phyloP scores from a whole-genome alignment of 352 stramenopile genomes.

The Phytophthora constricta region DNA sequence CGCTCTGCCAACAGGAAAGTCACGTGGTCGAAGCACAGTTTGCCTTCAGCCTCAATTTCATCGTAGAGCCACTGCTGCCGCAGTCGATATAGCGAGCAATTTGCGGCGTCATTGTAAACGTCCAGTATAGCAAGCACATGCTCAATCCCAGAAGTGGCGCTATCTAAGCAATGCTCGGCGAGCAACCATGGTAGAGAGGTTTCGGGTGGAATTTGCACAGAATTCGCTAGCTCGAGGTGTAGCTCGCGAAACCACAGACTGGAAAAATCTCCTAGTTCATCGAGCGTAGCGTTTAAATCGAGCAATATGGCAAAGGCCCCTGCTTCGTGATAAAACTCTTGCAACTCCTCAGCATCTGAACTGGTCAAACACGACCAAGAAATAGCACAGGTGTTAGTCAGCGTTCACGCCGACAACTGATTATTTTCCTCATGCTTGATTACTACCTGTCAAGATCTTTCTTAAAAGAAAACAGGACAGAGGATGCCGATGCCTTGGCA shows the following conservation, averaged over 20 bases:
- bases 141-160: slow-evolving; percentile 24
- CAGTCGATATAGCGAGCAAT: slow-evolving; percentile 54
- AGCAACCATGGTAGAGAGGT: slow-evolving; percentile 87
- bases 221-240: slow-evolving; percentile 72
- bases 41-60: slow-evolving; percentile 85
- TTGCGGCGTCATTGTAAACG: slow-evolving; percentile 86
- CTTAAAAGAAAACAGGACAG: slow-evolving; percentile 67
- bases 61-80: slow-evolving; percentile 78
- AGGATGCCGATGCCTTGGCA: slow-evolving; percentile 42
- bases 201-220: slow-evolving; percentile 84
- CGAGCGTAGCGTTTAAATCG: slow-evolving; percentile 53
- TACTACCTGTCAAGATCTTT: slow-evolving; percentile 79
- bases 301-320: slow-evolving; percentile 64
- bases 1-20: slow-evolving; percentile 69
- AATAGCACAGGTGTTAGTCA: slow-evolving; percentile 7
- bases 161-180: slow-evolving; percentile 60
- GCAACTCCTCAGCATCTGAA: slow-evolving; percentile 67
- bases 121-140: slow-evolving; percentile 72
- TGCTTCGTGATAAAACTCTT: slow-evolving; percentile 57
- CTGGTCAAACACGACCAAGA: slow-evolving; percentile 33
- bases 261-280: slow-evolving; percentile 66
- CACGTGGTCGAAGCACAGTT: slow-evolving; percentile 82
- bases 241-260: slow-evolving; percentile 86
- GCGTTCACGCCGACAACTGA: not conserved
- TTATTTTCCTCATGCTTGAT: not conserved